Evolutionary conservation across 2,329 filamentous ascomycete genomes (phyloP), one percentile per base, ranked within the genome.

Genomic region (Clonostachys byssicola): DNA sequence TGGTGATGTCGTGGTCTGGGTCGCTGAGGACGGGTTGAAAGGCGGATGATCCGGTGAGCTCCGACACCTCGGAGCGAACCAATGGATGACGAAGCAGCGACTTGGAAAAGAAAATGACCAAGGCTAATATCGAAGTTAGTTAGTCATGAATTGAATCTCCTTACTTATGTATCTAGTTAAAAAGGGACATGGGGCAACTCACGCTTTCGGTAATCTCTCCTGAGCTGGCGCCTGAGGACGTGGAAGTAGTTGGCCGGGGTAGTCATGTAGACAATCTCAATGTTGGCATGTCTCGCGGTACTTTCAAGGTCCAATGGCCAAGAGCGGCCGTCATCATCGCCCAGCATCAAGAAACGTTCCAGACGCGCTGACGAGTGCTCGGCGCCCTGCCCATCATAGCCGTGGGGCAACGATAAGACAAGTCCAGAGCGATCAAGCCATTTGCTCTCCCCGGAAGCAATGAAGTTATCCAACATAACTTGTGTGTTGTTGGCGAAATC

Each of bases 401-500:
- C 94, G 72, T 99, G 94, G 47, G 94, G 94, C 48, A 99, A 80
- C 52, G 91, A 96, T 81, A 97, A 88, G 58, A 99, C 90, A 44
- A 99, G 83, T 62, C 94, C 94, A 47, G 92, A 96, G 70, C 94
- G 87, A 77, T 99, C 94, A 72, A 97, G 87, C 94, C 94, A 99
- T 76, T 99, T 99, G 55, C 89, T 86, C 74, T 99, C 94, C 64
- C 94, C 94, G 52, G 94, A 96, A 44, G 94, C 92, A 59, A 99
- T 86, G 73, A 99, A 99, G 72, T 99, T 94, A 68, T 99, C 94
- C 63, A 99, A 95, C 70, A 99, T 95, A 68, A 91, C 95, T 73
- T 99, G 94, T 40, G 94, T 92, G 63, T 96, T 99, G 81, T 99
- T 99, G 78, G 94, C 94, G 62, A 99, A 99, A 72, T 99, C 94